Evolutionary conservation across 441 rosid species (phyloP).

Genomic region (Bocquillonia castaneifolia): DNA sequence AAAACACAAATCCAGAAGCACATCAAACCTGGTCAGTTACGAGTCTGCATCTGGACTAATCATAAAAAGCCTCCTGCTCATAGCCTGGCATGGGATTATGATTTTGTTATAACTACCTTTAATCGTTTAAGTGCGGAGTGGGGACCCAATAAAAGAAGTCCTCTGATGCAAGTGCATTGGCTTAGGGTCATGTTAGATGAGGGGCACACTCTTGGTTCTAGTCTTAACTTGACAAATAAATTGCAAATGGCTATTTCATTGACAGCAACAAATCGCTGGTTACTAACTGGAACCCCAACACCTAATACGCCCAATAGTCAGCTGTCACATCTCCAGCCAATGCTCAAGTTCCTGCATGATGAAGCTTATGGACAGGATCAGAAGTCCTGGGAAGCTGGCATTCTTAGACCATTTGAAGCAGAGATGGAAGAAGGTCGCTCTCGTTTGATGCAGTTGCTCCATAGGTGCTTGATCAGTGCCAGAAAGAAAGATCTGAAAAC

Average conservation of each 20-base stretch:
- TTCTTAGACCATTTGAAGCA: conserved; percentile 87
- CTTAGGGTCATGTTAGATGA: conserved; percentile 88
- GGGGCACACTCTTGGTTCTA: conserved; percentile 97
- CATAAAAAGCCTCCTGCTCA: conserved; percentile 62
- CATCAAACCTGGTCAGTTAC: conserved; percentile 70
- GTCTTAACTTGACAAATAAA: conserved; percentile 85
- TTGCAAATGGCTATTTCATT: conserved; percentile 93
- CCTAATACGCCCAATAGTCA: conserved; percentile 89
- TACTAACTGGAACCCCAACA: conserved; percentile 95
- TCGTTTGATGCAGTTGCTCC: conserved; percentile 67
- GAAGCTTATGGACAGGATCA: conserved; percentile 77
- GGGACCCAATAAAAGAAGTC: conserved; percentile 72
- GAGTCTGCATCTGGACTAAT: conserved; percentile 70
- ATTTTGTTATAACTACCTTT: conserved; percentile 87
- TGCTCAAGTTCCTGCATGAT: conserved; percentile 91
- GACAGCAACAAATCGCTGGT: conserved; percentile 76
- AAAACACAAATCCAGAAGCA: conserved; percentile 78
- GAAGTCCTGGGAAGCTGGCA: conserved; percentile 87
- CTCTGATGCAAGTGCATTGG: conserved; percentile 93
- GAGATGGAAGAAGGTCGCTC: conserved; percentile 83
- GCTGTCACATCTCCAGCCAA: conserved; percentile 77
- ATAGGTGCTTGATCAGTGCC: conserved; percentile 87
- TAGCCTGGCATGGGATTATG: conserved; percentile 93
- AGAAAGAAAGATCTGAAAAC: conserved; percentile 80
- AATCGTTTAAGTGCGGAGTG: conserved; percentile 94